phyloP scores from a whole-genome alignment of 2,329 filamentous ascomycete genomes.

The Dendrostoma leiphaemia region DNA sequence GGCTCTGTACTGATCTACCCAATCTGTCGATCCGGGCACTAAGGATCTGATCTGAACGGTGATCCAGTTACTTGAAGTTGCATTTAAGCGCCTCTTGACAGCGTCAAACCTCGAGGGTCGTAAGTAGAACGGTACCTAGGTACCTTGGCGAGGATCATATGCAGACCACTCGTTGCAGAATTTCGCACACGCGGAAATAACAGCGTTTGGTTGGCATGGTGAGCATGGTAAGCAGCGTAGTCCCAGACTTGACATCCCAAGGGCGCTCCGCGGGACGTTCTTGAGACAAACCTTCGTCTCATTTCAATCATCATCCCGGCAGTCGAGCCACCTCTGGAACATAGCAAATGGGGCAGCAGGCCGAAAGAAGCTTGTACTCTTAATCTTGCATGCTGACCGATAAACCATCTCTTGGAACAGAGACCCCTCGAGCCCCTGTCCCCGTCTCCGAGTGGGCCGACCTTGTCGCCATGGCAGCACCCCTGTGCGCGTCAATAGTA shows the following conservation, averaged over 20 bases:
- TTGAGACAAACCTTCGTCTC: constrained; percentile 8
- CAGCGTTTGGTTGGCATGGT: too few relatives aligned
- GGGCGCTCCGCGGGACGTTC: not conserved
- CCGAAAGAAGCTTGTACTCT: not conserved
- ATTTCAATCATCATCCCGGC: not conserved
- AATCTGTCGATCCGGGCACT: not conserved
- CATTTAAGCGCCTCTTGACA: too few relatives aligned
- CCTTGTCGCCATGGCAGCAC: not conserved
- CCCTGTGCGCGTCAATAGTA: not conserved
- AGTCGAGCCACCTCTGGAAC: constrained; percentile 6
- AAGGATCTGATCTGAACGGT: not conserved
- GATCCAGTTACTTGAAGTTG: too few relatives aligned
- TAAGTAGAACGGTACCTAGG: not conserved
- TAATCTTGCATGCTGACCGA: not conserved
- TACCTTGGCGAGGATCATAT: not conserved
- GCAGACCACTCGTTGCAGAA: not conserved
- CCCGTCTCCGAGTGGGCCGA: not conserved
- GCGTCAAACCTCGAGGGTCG: not conserved
- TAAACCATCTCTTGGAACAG: too few relatives aligned
- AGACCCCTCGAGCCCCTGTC: not conserved
- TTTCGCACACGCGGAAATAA: not conserved
- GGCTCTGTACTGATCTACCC: not conserved
- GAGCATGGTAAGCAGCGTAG: not conserved
- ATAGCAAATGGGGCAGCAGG: not conserved
- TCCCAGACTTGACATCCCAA: not conserved